Evolutionary conservation across 129 eudicot species (phyloP), one percentile per base, ranked within the genome.

Genomic region (Smallanthus sonchifolius): DNA sequence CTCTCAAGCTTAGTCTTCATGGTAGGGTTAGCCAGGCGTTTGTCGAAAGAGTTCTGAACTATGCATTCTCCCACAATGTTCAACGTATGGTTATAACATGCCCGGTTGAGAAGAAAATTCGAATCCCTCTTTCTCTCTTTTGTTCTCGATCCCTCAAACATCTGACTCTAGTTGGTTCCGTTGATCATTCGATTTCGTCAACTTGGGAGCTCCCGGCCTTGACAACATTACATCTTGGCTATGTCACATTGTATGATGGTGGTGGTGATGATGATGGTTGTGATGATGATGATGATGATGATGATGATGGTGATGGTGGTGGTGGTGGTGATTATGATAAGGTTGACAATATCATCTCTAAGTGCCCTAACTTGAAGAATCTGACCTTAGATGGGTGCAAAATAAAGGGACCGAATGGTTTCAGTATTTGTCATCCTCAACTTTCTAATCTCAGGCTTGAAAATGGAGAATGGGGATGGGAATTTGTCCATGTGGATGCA

Each of bases 41-140:
- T 32, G 40, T 69, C 4, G 28, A 77, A 68, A 44, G 19, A 48
- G 34, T 69, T 57, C 10, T 70, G 2, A 5, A 56, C 34, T 52
- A 76, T 32, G 74, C 80, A 48, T 65, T 76, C 67, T 76, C 74
- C 17, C 80, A 38, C 74, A 66, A 66, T 67, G 59, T 75, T n/a
- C 72, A 75, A 63, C 32, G 30, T 6, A 34, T 76, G n/a, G 30
- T 30, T 56, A 43, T 72, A 13, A 39, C 39, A 38, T 54, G 66
- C 39, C 54, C 7, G 15, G 3, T 30, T 64, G 55, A 59, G 59
- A 54, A 67, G 60, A 67, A 67, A 59, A 52, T 39, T 44, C 51
- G 10, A 13, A 20, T 40, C 10, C 75, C 75, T 32, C 30, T 51
- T 8, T 59, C 44, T 61, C 36, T 34, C 0, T 34, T 32, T 35